Evolutionary conservation across 441 rosid genomes (phyloP).

Genomic region (Eutrema salsugineum): DNA sequence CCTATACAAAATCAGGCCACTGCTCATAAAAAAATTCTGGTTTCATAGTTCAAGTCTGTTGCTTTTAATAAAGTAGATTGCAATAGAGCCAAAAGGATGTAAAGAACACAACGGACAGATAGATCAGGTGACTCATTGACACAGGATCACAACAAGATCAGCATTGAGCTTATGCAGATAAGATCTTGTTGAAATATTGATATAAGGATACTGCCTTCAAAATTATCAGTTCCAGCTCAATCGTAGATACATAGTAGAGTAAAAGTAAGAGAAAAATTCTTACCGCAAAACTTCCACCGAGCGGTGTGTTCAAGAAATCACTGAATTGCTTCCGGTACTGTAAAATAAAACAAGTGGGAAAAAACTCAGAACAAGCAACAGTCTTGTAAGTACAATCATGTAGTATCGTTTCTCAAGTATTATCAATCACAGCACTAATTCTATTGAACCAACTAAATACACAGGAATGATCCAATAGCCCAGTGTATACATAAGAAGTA

Average conservation of each 20-base stretch:
- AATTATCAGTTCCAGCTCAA: neutral
- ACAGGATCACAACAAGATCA: neutral
- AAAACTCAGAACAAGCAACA: conserved; percentile 11
- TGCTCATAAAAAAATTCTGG: neutral
- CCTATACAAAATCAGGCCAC: neutral
- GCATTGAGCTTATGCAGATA: neutral
- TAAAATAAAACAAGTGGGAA: conserved; percentile 14
- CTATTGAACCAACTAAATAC: neutral
- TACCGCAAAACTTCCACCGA: conserved; percentile 78
- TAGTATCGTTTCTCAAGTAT: neutral
- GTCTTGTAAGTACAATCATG: neutral
- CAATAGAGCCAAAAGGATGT: neutral
- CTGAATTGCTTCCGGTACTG: conserved; percentile 87
- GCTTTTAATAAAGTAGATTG: neutral
- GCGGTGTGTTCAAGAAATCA: conserved; percentile 67
- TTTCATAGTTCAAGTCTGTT: neutral
- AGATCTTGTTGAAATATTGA: too few species aligned
- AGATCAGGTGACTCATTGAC: neutral
- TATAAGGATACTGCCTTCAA: neutral
- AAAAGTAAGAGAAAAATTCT: conserved; percentile 29
- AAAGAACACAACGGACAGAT: neutral
- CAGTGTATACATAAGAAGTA: neutral
- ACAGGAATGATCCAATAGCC: neutral
- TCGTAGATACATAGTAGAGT: neutral
- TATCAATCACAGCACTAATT: neutral